Base-by-base conservation (phyloP, 345 rosid species). In the Mercurialis annua region DNA sequence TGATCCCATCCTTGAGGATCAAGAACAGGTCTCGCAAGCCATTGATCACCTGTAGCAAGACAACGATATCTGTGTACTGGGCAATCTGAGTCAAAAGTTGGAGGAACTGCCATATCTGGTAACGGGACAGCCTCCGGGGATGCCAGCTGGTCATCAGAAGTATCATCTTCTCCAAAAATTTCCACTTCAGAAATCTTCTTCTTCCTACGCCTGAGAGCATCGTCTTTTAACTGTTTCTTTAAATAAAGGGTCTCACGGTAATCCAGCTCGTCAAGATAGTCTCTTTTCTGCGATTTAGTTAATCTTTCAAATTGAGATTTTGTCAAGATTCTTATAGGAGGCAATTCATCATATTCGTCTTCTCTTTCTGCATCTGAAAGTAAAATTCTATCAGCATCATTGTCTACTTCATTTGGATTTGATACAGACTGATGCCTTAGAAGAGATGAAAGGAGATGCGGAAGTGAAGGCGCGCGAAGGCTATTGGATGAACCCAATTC, bases 1-100 rank as follows among this genome's bases (percentile, higher is more conserved):
- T 82, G 89, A 82, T 94, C 99, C 99, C 97, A 91, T 18, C 99
- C 97, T 50, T 87, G 91, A 62, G 92, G 89, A 74, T 94, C 92
- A 67, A 85, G 87, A 72, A 94, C 96, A 62, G 97, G 97, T 80
- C 96, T 84, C 51, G 64, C 80, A 65, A 85, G 75, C 85, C 85
- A 83, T 73, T 80, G 84, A 46, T 94, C 90, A 67, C 80, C 58
- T 34, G 83, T 71, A 14, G 75, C 82, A 65, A 87, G 64, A 65
- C 88, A 78, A 38, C 89, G 84, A 66, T 89, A 94, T 71, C 92
- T 80, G 75, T 91, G 88, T 6, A 78, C 68, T 0, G 82, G 87
- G 68, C 77, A 87, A 68, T 86, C 90, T 1, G 90, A 73, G 77
- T 89, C 92, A 65, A 94, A 94, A 82, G 87, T 86, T 52, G 79